Evolutionary conservation across 495 filamentous ascomycete genomes (phyloP), one percentile per base, ranked within the genome.

Genomic region (Penicillium argentinense): DNA sequence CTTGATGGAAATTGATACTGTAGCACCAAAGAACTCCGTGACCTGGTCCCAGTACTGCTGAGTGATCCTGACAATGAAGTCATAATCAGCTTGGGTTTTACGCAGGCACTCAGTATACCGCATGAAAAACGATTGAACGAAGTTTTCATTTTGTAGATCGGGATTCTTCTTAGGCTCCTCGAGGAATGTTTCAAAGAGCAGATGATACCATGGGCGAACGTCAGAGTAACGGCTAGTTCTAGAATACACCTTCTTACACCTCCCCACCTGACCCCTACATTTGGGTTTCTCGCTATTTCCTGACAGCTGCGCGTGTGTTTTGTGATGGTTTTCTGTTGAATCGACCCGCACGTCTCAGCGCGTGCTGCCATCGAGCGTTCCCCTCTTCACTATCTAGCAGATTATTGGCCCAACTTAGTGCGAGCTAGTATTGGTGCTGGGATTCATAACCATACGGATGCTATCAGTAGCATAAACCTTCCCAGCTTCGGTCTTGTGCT

Each of bases 181-280:
- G 24, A 71, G 39, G 39, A 54, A 61, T 6, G 60, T 68, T 12
- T 58, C 59, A 54, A 69, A 69, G 19, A 71, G 50, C 42, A 69
- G 39, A 12, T 47, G 42, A 39, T 56, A 68, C 34, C 63, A 66
- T 9, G 46, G 37, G 14, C 67, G 42, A 12, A 62, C 68, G 25
- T 71, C 68, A 0, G 62, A 45, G 47, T 64, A 71, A 12, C 66
- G 64, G 12, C 30, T 68, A n/a, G n/a, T n/a, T n/a, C n/a, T n/a
- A n/a, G n/a, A n/a, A n/a, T n/a, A n/a, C n/a, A n/a, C n/a, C n/a
- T n/a, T n/a, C n/a, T n/a, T n/a, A n/a, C n/a, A n/a, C n/a, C n/a
- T n/a, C n/a, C n/a, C n/a, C n/a, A n/a, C n/a, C n/a, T n/a, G n/a
- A n/a, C n/a, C n/a, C n/a, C n/a, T n/a, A n/a, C n/a, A n/a, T n/a